Base-by-base conservation (phyloP, 139 green algal genomes). In the Pycnococcus provasolii region DNA sequence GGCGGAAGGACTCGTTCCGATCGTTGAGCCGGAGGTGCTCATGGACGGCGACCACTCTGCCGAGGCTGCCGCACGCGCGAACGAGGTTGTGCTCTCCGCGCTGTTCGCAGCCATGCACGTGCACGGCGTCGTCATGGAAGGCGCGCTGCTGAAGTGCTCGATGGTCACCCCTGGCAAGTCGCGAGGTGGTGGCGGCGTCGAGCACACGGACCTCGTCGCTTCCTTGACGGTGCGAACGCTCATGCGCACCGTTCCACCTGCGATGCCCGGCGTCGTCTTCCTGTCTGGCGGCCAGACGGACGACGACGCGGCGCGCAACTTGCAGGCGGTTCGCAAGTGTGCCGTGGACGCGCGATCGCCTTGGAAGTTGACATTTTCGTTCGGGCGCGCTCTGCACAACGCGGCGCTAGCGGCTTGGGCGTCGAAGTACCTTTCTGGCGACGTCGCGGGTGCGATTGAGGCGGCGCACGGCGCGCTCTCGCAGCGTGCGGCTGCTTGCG, bases 1-100 rank as follows among this genome's bases (percentile, higher is more conserved):
- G 45, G 58, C 52, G 42, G 79, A 76, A 15, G 89, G 84, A 1
- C 67, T 97, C 39, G 88, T 96, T 3, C 91, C 91, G 0, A 92
- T 98, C 51, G 92, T 98, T 41, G 91, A 98, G 80, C 91, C 91
- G 3, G 91, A 98, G 74, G 73, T 98, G 42, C 71, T 97, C 26
- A 92, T 90, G 26, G 91, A 97, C 59, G 91, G 91, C 26, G 46
- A 51, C n/a, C 90, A 96, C 79, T 68, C 68, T 64, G 91, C 95
- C 7, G 74, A 85, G 2, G 71, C 52, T 6, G 84, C 73, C 67
- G 74, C 70, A 0, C 68, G 74, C 65, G 78, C 85, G 4, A 80
- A 70, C 3, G 76, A 85, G 73, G 63, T 48, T 2, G 77, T 86
- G 37, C 40, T 90, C 4, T 40, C 72, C 3, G 54, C 40, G 2